Evolutionary conservation across 192 early-diverging fungal genomes (phyloP).

Genomic region (Oehlia diaphana): DNA sequence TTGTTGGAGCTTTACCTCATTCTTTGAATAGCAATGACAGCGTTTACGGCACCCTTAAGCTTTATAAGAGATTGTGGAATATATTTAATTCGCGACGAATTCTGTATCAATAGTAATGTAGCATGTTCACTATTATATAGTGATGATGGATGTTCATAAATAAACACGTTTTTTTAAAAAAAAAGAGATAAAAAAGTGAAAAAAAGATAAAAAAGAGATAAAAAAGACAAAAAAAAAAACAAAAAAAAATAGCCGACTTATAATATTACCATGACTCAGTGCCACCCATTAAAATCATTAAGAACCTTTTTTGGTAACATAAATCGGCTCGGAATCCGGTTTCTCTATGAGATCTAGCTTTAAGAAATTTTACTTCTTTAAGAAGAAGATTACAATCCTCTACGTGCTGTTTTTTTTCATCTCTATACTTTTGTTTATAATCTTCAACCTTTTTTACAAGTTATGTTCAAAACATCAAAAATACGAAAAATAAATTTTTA

Average conservation of each 20-base stretch:
- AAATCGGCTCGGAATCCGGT: slow-evolving; percentile 23
- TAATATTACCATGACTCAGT: slow-evolving; percentile 16
- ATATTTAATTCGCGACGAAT: background rate
- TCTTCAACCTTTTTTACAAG: background rate
- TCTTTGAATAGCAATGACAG: slow-evolving; percentile 21
- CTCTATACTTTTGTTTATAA: slow-evolving; percentile 12
- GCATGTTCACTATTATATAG: background rate
- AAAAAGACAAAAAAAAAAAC: background rate
- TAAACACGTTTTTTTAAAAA: too few species aligned
- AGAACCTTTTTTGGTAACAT: slow-evolving; percentile 27
- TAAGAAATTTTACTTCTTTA: slow-evolving; percentile 23
- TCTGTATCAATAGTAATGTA: background rate
- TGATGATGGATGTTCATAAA: too few species aligned
- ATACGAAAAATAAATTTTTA: background rate
- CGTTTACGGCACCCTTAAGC: slow-evolving; percentile 8
- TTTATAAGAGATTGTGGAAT: background rate
- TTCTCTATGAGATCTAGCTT: slow-evolving; percentile 20
- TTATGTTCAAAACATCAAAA: too few species aligned
- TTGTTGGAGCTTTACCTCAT: slow-evolving; percentile 13
- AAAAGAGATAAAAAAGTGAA: background rate
- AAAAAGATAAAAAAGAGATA: background rate
- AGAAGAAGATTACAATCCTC: slow-evolving; percentile 6
- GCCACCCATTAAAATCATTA: slow-evolving; percentile 17
- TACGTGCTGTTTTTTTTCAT: slow-evolving; percentile 3
- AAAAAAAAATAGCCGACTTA: background rate